Evolutionary conservation across 805 yeast species (phyloP), one percentile per base, ranked within the genome.

Genomic region (Yarrowia hollandica): DNA sequence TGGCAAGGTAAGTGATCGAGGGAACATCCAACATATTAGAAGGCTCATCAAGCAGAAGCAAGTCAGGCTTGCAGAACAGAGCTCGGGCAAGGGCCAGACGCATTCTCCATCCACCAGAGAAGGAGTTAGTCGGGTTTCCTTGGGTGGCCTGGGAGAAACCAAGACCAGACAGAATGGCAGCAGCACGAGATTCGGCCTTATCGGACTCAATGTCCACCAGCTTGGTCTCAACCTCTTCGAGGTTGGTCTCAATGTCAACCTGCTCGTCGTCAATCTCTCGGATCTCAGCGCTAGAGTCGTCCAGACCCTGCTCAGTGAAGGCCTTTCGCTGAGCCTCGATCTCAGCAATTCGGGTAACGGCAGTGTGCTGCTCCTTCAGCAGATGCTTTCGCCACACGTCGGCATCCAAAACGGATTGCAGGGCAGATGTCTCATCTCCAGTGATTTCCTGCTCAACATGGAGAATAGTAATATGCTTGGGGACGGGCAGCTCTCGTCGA

Each of bases 71-170:
- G 80, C 97, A 92, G 80, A 94, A 94, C 71, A 94, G 80, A 0
- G 99, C 99, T 75, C 99, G 84, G 3, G 99, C 99, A 62, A 94
- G 80, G n/a, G 97, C 88, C 64, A 94, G 80, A 78, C 99, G 88
- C 99, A 94, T 94, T 81, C 99, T 86, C 99, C 99, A 94, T 84
- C 99, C 99, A 82, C 99, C 99, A 57, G 97, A 90, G 72, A 94
- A 94, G 23, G 90, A 81, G 64, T 90, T 92, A 5, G 98, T 90
- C 28, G 96, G 85, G 63, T 79, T 78, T 46, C 77, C 75, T 72
- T 94, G 99, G 5, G 97, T 81, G 67, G 87, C 96, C 63, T 82
- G 82, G 46, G 96, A 84, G 78, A 94, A 94, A 60, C 99, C 99
- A 63, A 94, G 79, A 70, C 99, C 99, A 63, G 74, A 88, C 63